A percentile compares a stretch with the other conserved stretches of the same genome.
phyloP scores from a whole-genome alignment of 371 early-diverging fungal species.

The Rhizopus arrhizus region DNA sequence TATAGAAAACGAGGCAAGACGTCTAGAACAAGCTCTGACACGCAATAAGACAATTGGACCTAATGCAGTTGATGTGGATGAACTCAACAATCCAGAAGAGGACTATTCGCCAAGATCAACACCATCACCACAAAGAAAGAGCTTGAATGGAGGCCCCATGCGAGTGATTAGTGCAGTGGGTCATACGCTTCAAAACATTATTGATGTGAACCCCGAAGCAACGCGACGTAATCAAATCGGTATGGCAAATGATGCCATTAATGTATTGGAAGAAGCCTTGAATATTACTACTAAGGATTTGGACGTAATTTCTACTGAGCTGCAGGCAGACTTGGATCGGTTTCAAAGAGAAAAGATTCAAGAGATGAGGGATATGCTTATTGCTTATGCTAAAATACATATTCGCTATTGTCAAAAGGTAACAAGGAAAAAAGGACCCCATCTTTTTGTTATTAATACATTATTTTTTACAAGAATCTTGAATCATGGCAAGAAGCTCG shows the following conservation, averaged over 20 bases:
- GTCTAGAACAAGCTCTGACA: constrained; percentile 77
- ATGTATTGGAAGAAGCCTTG: constrained; percentile 73
- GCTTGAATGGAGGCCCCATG: constrained; percentile 44
- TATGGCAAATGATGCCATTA: constrained; percentile 82
- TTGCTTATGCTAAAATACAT: constrained; percentile 81
- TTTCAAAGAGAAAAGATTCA: constrained; percentile 89
- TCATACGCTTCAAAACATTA: constrained; percentile 83
- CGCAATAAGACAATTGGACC: constrained; percentile 40
- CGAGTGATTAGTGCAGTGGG: constrained; percentile 68
- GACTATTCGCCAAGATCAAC: constrained; percentile 7
- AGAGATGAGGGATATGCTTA: constrained; percentile 80
- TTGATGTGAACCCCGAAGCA: constrained; percentile 93
- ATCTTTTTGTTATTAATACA: neutral
- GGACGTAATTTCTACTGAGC: constrained; percentile 68
- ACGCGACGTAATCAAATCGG: constrained; percentile 89
- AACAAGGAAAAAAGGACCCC: neutral
- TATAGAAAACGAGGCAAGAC: constrained; percentile 82
- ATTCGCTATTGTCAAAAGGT: constrained; percentile 82
- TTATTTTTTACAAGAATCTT: constrained; percentile 48
- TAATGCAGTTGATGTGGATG: constrained; percentile 31
- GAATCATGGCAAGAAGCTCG: constrained; percentile 67
- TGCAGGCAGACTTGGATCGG: constrained; percentile 88
- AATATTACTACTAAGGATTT: constrained; percentile 73
- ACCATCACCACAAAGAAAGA: constrained; percentile 19
- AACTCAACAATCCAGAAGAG: constrained; percentile 21